Base-by-base conservation (phyloP, 2,329 filamentous ascomycete genomes). In the Stagonosporopsis chrysanthemi region DNA sequence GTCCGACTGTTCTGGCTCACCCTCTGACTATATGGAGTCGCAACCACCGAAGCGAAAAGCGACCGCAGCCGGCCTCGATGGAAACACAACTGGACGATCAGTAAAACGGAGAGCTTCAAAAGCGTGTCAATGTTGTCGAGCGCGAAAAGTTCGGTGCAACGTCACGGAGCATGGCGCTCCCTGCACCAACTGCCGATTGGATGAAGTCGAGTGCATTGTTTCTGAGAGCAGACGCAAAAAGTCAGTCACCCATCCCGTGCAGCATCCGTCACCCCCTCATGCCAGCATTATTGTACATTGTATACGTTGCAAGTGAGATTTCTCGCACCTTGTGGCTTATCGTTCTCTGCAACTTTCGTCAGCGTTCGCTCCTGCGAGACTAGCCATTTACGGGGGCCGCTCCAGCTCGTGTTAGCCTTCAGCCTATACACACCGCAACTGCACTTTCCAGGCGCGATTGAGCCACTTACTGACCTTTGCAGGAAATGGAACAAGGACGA, bases 121-220 rank as follows among this genome's bases (percentile, higher is more conserved):
- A 67, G 93, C 93, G 17, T 97, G 93, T 75, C 91, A 92, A 61
- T 92, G 90, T 68, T 97, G 93, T 78, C 86, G 93, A 69, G 88
- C 90, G 55, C 88, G 93, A 72, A 97, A 97, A 76, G 93, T 97
- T 39, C 87, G 93, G 55, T 97, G 93, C 80, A 93, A 97, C 80
- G 92, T 97, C 54, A 92, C 95, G 57, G 92, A 96, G 76, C 86
- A 87, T 75, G 89, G 90, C 45, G 89, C 89, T 40, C 92, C 92
- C 1, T 96, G 92, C 76, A 92, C 90, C 53, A 96, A 96, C 77
- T 96, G 92, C 79, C 84, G 90, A 62, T 86, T 90, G 80, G 90
- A 92, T 75, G 88, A 90, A 73, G 88, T 92, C 56, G 88, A 91
- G 74, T 92, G 90, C 77, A 82, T 83, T 56, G 81, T 83, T 19